Conservation (phyloP, 441 rosid species). For the Flueggea neowawraea region DNA sequence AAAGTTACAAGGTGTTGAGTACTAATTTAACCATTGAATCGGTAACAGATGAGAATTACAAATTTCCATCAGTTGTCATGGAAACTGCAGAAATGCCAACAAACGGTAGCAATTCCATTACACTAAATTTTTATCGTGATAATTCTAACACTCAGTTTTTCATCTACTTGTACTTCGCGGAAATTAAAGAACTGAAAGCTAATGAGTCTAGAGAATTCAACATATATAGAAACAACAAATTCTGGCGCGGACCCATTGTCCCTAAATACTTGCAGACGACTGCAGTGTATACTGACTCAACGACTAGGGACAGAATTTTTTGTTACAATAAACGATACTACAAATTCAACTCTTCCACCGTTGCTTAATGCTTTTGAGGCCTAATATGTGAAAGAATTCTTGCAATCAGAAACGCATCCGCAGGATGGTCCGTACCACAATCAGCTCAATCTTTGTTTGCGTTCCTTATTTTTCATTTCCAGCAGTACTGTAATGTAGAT, state of each 20-base stretch:
- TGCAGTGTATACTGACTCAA: not conserved
- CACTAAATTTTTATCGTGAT: not conserved
- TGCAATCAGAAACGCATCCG: conserved; percentile 3
- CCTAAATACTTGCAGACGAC: conserved; percentile 14
- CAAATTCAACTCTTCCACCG: conserved; percentile 4
- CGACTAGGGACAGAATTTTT: conserved; percentile 5
- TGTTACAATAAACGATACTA: conserved; percentile 3
- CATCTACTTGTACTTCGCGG: conserved; percentile 33
- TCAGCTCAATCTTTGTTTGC: no score
- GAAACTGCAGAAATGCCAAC: no score
- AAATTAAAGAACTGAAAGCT: conserved; percentile 18
- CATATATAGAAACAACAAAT: conserved; percentile 20
- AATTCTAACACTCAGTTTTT: conserved; percentile 12
- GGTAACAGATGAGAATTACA: not conserved
- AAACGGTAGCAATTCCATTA: conserved; percentile 11
- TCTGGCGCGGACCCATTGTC: conserved; percentile 9
- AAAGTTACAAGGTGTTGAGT: not conserved
- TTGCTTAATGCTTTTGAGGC: no score
- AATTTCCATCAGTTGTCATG: conserved; percentile 27
- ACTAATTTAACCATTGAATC: no score
- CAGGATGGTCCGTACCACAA: conserved; percentile 26
- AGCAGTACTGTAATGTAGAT: no score
- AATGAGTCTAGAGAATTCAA: conserved; percentile 27
- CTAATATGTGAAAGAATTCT: no score
- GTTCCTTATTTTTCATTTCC: no score